Base-by-base conservation (phyloP, 2,329 filamentous ascomycete species). In the Conoideocrella luteorostrata region DNA sequence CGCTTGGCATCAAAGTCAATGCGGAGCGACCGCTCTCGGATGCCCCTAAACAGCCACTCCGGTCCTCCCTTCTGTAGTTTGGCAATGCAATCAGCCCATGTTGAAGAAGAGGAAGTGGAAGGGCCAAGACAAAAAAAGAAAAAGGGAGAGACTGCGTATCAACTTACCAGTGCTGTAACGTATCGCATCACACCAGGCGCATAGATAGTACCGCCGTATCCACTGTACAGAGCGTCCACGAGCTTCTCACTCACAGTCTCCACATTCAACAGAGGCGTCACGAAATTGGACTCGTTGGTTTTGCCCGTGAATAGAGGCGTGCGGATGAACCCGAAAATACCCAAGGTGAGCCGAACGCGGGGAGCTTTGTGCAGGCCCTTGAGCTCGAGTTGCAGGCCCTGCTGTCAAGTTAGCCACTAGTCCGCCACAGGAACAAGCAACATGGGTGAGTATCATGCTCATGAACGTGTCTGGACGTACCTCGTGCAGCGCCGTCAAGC, bases 221-320 rank as follows among this genome's bases (percentile, higher is more conserved):
- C 59, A 36, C 59, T 61, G 36, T 61, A 61, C 5, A 64, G 36
- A 0, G 44, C 45, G 12, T 57, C 43, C 1, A 55, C 60, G 15
- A 65, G 51, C 0, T 52, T 45, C 37, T 64, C 56, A 18, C 54
- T 52, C 0, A 64, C 62, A 2, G 58, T 59, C 17, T 63, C 58
- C 2, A 61, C 58, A 21, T 64, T 52, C 7, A 65, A 39, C 11
- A 63, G 30, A 2, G 62, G 62, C 13, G 57, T 47, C 4, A 62
- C 5, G 12, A 64, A 64, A 37, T 56, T 43, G 6, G 50, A 48
- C 24, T 57, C 49, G 1, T 49, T 47, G 1, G 54, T 54, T 5
- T 53, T 45, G 11, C 59, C 58, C 17, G 50, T 47, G 12, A 63
- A 43, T 1, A 64, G 48, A 5, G 62, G 60, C 11, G 61, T 65